These are phyloP conservation scores for Ilex asprella DNA, from an alignment of 257 asterid genomes.

Conservation along the genomic window DNA sequence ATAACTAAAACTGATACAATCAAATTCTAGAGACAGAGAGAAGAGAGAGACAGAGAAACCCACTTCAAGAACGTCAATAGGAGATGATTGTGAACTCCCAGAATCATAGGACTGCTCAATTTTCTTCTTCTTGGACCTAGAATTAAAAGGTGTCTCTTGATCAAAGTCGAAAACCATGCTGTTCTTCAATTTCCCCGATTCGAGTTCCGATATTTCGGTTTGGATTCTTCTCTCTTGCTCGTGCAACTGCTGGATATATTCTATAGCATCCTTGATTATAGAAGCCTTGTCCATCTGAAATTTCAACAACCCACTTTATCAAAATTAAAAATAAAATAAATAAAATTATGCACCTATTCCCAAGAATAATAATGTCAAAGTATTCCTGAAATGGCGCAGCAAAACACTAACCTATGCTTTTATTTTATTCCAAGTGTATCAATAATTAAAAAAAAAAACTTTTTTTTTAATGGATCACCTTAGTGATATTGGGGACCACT, in stretches of 20 bases:
- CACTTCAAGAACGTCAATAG: constrained; percentile 75
- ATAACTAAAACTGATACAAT: neutral
- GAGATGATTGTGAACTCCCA: constrained; percentile 28
- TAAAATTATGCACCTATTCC: too few species aligned
- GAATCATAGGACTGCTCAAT: constrained; percentile 23
- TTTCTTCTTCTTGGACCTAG: constrained; percentile 45
- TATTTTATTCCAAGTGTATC: neutral
- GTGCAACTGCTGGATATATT: constrained; percentile 51
- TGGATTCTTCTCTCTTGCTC: constrained; percentile 50
- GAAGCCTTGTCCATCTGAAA: constrained; percentile 88
- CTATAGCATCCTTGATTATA: constrained; percentile 78
- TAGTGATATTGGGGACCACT: constrained; percentile 77
- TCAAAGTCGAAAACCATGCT: constrained; percentile 24
- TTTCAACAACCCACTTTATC: too few species aligned
- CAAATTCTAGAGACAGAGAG: neutral
- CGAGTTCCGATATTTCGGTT: constrained; percentile 56
- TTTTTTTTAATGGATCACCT: constrained; percentile 25
- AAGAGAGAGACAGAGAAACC: neutral
- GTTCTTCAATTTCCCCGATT: constrained; percentile 23
- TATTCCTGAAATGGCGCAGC: too few species aligned
- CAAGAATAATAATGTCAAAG: too few species aligned
- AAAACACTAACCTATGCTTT: too few species aligned
- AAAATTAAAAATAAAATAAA: too few species aligned
- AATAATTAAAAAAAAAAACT: neutral
- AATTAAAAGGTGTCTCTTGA: constrained; percentile 23